These are phyloP conservation scores for Botrytis hyacinthi DNA, from an alignment of 2,329 filamentous ascomycete genomes.

Conservation along the genomic window DNA sequence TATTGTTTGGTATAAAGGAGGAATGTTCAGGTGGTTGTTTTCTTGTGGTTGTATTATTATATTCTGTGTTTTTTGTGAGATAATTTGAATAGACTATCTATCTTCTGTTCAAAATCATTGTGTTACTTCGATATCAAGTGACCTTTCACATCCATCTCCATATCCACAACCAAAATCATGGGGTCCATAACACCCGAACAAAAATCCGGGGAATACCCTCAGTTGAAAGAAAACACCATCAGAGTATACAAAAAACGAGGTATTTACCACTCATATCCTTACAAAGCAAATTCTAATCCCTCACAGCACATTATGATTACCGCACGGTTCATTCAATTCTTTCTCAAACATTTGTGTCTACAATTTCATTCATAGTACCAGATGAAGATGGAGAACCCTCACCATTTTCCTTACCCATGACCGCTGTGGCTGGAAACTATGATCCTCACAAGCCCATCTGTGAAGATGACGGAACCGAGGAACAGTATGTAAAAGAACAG, in stretches of 20 bases:
- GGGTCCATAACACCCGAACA: not conserved
- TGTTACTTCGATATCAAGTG: not conserved
- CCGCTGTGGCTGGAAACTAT: not conserved
- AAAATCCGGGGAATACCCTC: not conserved
- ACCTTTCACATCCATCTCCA: not conserved
- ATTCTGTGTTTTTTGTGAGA: not conserved
- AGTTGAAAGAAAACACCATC: constrained; percentile 1
- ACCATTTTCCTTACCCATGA: constrained; percentile 8
- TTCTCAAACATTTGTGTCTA: constrained; percentile 40
- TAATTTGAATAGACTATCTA: not conserved
- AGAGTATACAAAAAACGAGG: constrained; percentile 7
- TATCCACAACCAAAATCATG: not conserved
- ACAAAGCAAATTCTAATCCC: not conserved
- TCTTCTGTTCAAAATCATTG: not conserved
- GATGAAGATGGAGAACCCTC: constrained; percentile 9
- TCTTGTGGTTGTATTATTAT: not conserved
- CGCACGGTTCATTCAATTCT: constrained; percentile 20
- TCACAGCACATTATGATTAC: constrained; percentile 1
- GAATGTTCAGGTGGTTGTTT: not conserved
- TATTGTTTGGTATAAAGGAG: not conserved
- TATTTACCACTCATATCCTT: not conserved
- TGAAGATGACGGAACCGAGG: constrained; percentile 19
- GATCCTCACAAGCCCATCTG: constrained; percentile 5
- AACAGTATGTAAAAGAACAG: not conserved
- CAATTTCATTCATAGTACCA: constrained; percentile 42